Evolutionary conservation across 2,329 filamentous ascomycete species (phyloP).

Genomic region (Whalleya microplaca): DNA sequence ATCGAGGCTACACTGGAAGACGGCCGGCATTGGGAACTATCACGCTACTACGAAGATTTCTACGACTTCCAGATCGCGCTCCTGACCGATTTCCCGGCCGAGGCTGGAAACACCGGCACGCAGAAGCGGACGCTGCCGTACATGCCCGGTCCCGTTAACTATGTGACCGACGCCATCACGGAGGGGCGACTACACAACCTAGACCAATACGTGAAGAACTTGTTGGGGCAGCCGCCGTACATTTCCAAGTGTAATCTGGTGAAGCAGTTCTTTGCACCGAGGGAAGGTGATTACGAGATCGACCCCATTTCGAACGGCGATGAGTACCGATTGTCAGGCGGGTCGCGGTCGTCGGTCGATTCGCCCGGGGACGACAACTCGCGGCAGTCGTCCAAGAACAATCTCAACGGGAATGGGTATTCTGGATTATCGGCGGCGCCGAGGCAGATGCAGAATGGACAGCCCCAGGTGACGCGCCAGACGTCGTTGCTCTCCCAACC

Average conservation of each 20-base stretch:
- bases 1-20: slow-evolving; percentile 92
- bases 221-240: slow-evolving; percentile 80
- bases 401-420: slow-evolving; percentile 63
- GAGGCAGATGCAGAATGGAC: slow-evolving; percentile 46
- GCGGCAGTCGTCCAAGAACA: slow-evolving; percentile 67
- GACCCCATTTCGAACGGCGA: slow-evolving; percentile 70
- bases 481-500: slow-evolving; percentile 54
- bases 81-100: slow-evolving; percentile 86
- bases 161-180: slow-evolving; percentile 97
- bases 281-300: slow-evolving; percentile 91
- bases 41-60: slow-evolving; percentile 96
- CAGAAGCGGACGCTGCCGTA: slow-evolving; percentile 86
- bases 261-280: slow-evolving; percentile 86
- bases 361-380: slow-evolving; percentile 65
- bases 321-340: slow-evolving; percentile 75
- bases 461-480: slow-evolving; percentile 48
- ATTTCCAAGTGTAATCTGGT: slow-evolving; percentile 85
- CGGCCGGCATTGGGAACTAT: slow-evolving; percentile 88
- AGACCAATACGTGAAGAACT: slow-evolving; percentile 92
- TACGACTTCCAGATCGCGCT: slow-evolving; percentile 98
- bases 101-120: slow-evolving; percentile 83
- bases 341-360: slow-evolving; percentile 68
- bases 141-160: slow-evolving; percentile 97
- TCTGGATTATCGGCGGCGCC: slow-evolving; percentile 57
- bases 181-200: slow-evolving; percentile 90